Conservation (phyloP, 176 grass and related monocot species). For the Melocanna baccifera region DNA sequence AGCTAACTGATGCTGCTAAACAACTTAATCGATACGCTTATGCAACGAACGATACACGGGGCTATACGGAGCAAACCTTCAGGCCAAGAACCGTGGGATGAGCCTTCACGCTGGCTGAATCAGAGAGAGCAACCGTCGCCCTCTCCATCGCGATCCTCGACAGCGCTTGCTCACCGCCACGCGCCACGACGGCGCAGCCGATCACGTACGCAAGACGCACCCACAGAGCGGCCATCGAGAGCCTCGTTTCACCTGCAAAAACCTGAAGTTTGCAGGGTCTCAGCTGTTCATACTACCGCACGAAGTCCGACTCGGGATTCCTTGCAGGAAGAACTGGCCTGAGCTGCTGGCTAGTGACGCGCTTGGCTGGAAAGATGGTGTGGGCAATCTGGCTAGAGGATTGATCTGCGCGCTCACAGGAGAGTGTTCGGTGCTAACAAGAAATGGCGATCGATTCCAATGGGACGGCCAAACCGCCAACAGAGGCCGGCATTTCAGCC, state of each 20-base stretch:
- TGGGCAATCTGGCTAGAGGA: neutral
- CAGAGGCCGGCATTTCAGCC: neutral
- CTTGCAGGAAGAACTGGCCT: neutral
- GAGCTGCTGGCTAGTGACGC: neutral
- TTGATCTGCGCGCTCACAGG: neutral
- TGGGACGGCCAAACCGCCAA: neutral
- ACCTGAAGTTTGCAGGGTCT: neutral
- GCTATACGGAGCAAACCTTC: slow-evolving; percentile 27
- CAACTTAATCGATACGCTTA: neutral
- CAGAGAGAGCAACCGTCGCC: slow-evolving; percentile 8
- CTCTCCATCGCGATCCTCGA: slow-evolving; percentile 58
- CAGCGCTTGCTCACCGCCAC: slow-evolving; percentile 39
- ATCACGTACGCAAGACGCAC: neutral
- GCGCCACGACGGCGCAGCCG: neutral
- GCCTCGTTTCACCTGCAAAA: neutral
- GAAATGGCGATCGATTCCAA: slow-evolving; percentile 9
- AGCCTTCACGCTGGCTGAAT: slow-evolving; percentile 43
- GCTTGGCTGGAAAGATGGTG: neutral
- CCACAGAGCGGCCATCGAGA: neutral
- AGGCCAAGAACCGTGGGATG: slow-evolving; percentile 46
- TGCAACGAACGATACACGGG: too few species aligned
- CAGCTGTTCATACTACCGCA: too few species aligned
- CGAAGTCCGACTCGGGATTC: neutral
- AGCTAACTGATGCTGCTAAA: neutral
- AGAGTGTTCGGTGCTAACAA: neutral